Percentiles rank a stretch among this genome's conserved stretches.
Evolutionary conservation across 768 basidiomycete species (phyloP).

Genomic region (Rubroboletus pulcherrimus): DNA sequence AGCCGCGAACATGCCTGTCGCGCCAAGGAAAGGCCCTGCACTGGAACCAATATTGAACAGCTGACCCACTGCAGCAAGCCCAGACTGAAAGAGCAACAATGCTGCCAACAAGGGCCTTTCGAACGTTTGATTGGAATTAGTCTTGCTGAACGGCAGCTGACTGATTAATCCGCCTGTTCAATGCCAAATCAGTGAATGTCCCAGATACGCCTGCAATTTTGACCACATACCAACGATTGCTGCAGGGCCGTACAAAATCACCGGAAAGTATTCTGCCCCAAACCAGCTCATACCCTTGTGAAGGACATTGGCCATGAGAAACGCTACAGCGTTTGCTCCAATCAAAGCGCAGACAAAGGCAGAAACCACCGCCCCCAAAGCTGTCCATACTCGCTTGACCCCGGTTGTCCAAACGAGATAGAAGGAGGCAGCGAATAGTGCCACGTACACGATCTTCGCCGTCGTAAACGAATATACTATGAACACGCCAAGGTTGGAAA

Average conservation of each 20-base stretch:
- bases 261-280: constrained; percentile 56
- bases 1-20: constrained; percentile 52
- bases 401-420: constrained; percentile 36
- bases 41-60: constrained; percentile 69
- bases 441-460: constrained; percentile 60
- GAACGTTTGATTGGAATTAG: constrained; percentile 28
- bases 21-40: constrained; percentile 65
- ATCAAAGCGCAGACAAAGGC: constrained; percentile 57
- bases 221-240: constrained; percentile 59
- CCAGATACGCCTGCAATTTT: background rate
- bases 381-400: constrained; percentile 32
- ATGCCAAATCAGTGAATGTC: background rate
- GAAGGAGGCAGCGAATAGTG: constrained; percentile 46
- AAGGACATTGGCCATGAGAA: constrained; percentile 58
- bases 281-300: constrained; percentile 86
- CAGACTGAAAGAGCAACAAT: constrained; percentile 56
- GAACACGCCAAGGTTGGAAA: constrained; percentile 63
- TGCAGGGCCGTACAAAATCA: constrained; percentile 73
- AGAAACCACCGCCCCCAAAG: constrained; percentile 46
- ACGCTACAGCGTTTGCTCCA: constrained; percentile 67
- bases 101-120: constrained; percentile 65
- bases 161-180: constrained; percentile 55
- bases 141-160: constrained; percentile 50
- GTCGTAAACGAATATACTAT: constrained; percentile 71
- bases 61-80: constrained; percentile 58